Percentiles rank a stretch among this genome's conserved stretches.
Conservation (phyloP, 1,284 basidiomycete genomes). For the Tilletia caries region DNA sequence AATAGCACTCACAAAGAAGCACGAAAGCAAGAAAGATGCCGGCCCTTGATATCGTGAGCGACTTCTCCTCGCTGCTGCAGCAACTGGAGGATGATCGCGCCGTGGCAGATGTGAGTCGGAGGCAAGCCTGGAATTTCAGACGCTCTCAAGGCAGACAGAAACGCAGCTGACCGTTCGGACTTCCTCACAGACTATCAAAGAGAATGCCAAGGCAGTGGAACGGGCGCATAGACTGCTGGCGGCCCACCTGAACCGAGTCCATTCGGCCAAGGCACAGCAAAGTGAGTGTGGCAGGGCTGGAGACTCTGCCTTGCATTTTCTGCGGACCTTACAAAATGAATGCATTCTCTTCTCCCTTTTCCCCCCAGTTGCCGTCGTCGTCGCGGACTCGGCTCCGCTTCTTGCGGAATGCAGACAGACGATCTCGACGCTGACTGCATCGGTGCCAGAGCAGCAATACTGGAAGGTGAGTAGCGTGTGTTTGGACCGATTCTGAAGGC, state of each 20-base stretch:
- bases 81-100: constrained; percentile 2
- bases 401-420: constrained; percentile 4
- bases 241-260: constrained; percentile 26
- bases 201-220: constrained; percentile 36
- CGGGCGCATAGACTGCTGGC: constrained; percentile 25
- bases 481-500: neutral
- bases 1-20: too few species aligned
- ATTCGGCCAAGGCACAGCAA: constrained; percentile 25
- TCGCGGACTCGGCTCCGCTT: neutral
- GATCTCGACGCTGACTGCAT: constrained; percentile 14
- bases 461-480: constrained; percentile 23
- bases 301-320: too few species aligned
- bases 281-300: constrained; percentile 1
- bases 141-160: too few species aligned
- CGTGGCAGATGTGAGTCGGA: constrained; percentile 5
- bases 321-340: too few species aligned
- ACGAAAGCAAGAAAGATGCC: neutral
- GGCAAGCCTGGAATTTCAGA: too few species aligned
- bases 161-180: neutral
- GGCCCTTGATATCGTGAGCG: neutral
- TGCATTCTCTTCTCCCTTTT: too few species aligned
- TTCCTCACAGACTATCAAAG: constrained; percentile 21
- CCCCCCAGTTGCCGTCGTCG: constrained; percentile 10
- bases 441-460: constrained; percentile 25
- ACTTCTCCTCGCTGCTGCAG: constrained; percentile 1